These are phyloP conservation scores for Ocimum tenuiflorum DNA, from an alignment of 257 asterid species.

Conservation along the genomic window DNA sequence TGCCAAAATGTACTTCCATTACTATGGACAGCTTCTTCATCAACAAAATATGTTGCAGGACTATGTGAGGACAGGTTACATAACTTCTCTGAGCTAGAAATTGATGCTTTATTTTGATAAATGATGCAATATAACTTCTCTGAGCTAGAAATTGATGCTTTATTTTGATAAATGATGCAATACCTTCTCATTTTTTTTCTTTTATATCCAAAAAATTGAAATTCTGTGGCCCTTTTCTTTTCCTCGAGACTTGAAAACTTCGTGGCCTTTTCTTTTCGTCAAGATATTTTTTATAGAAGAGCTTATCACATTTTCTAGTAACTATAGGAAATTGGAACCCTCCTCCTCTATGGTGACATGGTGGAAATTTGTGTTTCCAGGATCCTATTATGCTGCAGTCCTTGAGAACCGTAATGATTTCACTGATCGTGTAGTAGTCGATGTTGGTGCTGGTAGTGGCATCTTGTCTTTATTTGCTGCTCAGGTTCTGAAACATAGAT, in stretches of 20 bases:
- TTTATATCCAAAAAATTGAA: constrained; percentile 1
- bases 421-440: constrained; percentile 75
- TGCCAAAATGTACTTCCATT: constrained; percentile 97
- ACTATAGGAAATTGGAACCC: constrained; percentile 4
- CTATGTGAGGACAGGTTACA: constrained; percentile 92
- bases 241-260: not conserved
- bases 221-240: constrained; percentile 2
- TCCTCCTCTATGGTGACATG: constrained; percentile 14
- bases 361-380: constrained; percentile 38
- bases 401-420: constrained; percentile 91
- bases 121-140: constrained; percentile 11
- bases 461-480: constrained; percentile 98
- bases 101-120: not conserved
- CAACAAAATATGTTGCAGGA: constrained; percentile 99
- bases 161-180: not conserved
- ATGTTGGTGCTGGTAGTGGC: constrained; percentile 99
- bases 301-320: constrained; percentile 5
- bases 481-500: constrained; percentile 51
- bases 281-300: not conserved
- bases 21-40: constrained; percentile 94
- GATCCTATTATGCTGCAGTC: constrained; percentile 95
- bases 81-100: constrained; percentile 19
- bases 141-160: constrained; percentile 16
- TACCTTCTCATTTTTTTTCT: not conserved
- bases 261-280: not conserved